phyloP scores from a whole-genome alignment of 306 rosid species.

The Prunus persica region Prunus_persica_NCBIv2 NC_034012.1:10876501-10877000 shows the following conservation, averaged over 20 bases:
- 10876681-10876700: neutral
- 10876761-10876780: neutral
- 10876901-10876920: neutral
- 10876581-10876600: no score
- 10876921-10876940: neutral
- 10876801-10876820: neutral
- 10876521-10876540: neutral
- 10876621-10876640: neutral
- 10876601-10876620: neutral
- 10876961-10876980: neutral
- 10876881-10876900: neutral
- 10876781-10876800: neutral
- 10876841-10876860: neutral
- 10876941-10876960: neutral
- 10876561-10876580: neutral
- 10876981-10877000: constrained; percentile 28
- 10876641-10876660: neutral
- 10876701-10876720: neutral
- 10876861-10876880: neutral
- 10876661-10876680: neutral
- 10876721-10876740: neutral
- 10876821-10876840: neutral
- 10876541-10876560: neutral
- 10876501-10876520: neutral
- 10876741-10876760: neutral